Conservation (phyloP, 331 rosid genomes). For the Malus hybrid region DNA sequence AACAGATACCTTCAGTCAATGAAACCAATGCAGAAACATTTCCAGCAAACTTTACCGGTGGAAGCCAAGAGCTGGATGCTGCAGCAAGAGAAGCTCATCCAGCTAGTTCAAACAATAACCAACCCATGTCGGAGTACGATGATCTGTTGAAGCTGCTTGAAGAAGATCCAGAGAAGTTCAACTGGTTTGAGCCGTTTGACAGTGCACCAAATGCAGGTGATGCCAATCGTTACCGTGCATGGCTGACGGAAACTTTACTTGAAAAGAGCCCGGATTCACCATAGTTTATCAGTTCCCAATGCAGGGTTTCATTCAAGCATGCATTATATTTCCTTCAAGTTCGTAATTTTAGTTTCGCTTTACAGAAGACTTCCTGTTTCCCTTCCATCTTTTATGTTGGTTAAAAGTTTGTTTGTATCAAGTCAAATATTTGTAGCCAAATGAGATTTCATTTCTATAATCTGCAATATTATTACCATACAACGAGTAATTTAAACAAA, state of each 20-base stretch:
- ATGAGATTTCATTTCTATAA: neutral
- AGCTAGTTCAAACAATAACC: slow-evolving; percentile 1
- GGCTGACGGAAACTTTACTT: slow-evolving; percentile 1
- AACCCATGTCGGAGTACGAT: slow-evolving; percentile 5
- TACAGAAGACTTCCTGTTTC: too few species aligned
- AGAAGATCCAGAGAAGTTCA: slow-evolving; percentile 4
- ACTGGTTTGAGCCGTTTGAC: neutral
- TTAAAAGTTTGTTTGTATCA: neutral
- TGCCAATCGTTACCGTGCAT: slow-evolving; percentile 7
- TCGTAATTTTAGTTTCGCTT: too few species aligned
- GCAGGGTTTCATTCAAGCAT: neutral
- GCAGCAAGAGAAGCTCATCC: neutral
- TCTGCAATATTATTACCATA: neutral
- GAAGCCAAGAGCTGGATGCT: neutral
- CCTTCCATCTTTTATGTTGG: neutral
- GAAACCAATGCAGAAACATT: neutral
- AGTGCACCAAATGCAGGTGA: slow-evolving; percentile 10
- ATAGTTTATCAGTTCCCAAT: neutral
- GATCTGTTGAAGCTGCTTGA: slow-evolving; percentile 21
- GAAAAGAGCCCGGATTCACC: neutral
- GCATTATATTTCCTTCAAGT: too few species aligned
- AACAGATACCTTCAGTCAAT: neutral
- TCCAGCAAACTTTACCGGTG: neutral
- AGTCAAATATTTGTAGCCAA: neutral
- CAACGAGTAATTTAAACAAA: neutral